phyloP scores from a whole-genome alignment of 2,329 filamentous ascomycete species.

The Atkinsonella texensis region DNA sequence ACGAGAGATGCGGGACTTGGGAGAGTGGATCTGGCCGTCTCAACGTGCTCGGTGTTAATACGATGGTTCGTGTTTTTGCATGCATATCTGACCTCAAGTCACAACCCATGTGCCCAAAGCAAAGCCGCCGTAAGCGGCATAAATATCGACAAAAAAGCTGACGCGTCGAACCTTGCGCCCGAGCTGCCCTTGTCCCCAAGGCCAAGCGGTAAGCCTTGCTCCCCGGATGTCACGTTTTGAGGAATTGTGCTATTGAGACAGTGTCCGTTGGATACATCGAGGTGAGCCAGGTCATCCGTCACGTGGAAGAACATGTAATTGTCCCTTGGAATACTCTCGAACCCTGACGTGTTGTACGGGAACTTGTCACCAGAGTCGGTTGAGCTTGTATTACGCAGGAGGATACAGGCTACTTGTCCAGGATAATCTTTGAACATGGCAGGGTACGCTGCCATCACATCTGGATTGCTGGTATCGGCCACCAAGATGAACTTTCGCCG shows the following conservation, averaged over 20 bases:
- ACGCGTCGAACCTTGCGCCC: slow-evolving; percentile 13
- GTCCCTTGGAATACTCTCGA: slow-evolving; percentile 51
- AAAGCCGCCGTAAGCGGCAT: slow-evolving; percentile 11
- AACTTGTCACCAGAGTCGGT: slow-evolving; percentile 57
- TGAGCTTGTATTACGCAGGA: slow-evolving; percentile 60
- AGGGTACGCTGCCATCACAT: slow-evolving; percentile 58
- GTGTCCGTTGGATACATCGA: slow-evolving; percentile 56
- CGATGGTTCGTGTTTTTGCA: neutral
- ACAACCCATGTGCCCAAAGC: slow-evolving; percentile 10
- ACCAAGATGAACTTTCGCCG: slow-evolving; percentile 63
- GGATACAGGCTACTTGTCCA: slow-evolving; percentile 63
- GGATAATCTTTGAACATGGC: slow-evolving; percentile 54
- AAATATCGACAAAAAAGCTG: slow-evolving; percentile 11
- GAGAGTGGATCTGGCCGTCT: neutral
- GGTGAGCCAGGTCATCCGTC: slow-evolving; percentile 52
- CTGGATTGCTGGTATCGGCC: slow-evolving; percentile 64
- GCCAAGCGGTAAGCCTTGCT: slow-evolving; percentile 45
- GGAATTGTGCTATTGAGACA: slow-evolving; percentile 53
- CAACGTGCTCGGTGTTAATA: neutral
- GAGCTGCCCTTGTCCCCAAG: slow-evolving; percentile 22
- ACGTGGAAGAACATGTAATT: slow-evolving; percentile 72
- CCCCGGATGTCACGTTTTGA: slow-evolving; percentile 61
- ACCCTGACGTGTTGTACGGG: slow-evolving; percentile 63
- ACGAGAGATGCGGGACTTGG: too few relatives aligned
- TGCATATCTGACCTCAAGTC: neutral